A percentile compares a stretch with the other conserved stretches of the same genome.
phyloP scores from a whole-genome alignment of 805 yeast genomes.

The Torulaspora delbrueckii region DNA sequence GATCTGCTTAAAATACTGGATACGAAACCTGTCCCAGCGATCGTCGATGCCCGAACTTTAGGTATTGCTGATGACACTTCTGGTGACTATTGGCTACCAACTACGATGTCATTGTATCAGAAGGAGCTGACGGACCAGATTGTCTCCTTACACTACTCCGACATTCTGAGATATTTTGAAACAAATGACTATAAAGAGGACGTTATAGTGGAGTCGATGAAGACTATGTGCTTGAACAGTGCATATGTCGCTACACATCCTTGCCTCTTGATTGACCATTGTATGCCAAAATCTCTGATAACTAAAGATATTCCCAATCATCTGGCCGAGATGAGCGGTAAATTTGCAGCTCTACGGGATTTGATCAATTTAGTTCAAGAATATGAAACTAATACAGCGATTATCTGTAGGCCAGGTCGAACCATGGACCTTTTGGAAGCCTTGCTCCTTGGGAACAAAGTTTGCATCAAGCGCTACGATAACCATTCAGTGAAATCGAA shows the following conservation, averaged over 20 bases:
- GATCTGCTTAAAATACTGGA: constrained; percentile 71
- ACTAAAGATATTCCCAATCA: constrained; percentile 67
- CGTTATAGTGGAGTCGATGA: constrained; percentile 68
- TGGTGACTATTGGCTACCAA: constrained; percentile 70
- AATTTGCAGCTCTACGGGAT: constrained; percentile 66
- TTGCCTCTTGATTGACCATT: constrained; percentile 71
- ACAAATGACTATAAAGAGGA: constrained; percentile 44
- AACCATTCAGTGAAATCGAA: constrained; percentile 54
- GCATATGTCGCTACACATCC: constrained; percentile 86
- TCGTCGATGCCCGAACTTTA: constrained; percentile 53
- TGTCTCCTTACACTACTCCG: constrained; percentile 85
- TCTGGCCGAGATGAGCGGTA: constrained; percentile 75
- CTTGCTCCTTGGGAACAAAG: constrained; percentile 56
- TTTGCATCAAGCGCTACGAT: constrained; percentile 52
- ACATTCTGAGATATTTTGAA: constrained; percentile 81
- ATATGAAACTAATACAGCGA: constrained; percentile 50
- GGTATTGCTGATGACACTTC: constrained; percentile 32
- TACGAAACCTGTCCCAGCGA: constrained; percentile 79
- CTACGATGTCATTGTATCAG: constrained; percentile 83
- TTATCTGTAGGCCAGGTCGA: constrained; percentile 65
- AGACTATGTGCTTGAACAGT: constrained; percentile 69
- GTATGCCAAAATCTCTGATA: constrained; percentile 69
- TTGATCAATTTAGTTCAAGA: constrained; percentile 52
- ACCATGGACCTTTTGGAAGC: constrained; percentile 72
- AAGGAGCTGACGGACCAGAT: constrained; percentile 87